phyloP scores from a whole-genome alignment of 2,329 filamentous ascomycete genomes.

The Aspergillus nomiae region DNA sequence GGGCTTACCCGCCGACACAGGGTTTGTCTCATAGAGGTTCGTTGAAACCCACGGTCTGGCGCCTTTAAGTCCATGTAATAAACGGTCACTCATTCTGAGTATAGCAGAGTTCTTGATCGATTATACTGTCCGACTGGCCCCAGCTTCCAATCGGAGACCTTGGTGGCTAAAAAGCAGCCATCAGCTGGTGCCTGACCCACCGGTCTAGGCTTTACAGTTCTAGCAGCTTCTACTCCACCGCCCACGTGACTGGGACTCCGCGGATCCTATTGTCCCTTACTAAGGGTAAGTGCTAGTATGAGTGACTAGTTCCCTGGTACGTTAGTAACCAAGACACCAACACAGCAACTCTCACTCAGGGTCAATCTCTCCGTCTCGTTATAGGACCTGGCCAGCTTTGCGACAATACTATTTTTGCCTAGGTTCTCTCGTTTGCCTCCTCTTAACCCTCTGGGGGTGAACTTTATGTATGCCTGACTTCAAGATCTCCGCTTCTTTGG shows the following conservation, averaged over 20 bases:
- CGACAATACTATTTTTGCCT: background rate
- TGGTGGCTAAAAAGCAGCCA: background rate
- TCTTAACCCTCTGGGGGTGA: slow-evolving; percentile 6
- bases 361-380: background rate
- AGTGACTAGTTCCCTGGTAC: background rate
- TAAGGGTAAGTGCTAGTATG: slow-evolving; percentile 4
- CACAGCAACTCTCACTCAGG: slow-evolving; percentile 5
- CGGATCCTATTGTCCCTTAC: slow-evolving; percentile 19
- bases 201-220: slow-evolving; percentile 16
- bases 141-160: background rate
- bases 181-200: slow-evolving; percentile 1
- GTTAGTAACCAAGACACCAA: slow-evolving; percentile 3
- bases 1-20: too few relatives aligned
- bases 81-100: too few relatives aligned
- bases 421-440: background rate
- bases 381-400: background rate
- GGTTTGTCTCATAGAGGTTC: too few relatives aligned
- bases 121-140: too few relatives aligned
- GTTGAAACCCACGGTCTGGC: too few relatives aligned
- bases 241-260: slow-evolving; percentile 35
- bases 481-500: slow-evolving; percentile 87
- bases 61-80: too few relatives aligned
- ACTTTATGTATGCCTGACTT: slow-evolving; percentile 70
- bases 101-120: too few relatives aligned
- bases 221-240: slow-evolving; percentile 33